Evolutionary conservation across 371 early-diverging fungal genomes (phyloP).

Genomic region (Globomyces sp.): DNA sequence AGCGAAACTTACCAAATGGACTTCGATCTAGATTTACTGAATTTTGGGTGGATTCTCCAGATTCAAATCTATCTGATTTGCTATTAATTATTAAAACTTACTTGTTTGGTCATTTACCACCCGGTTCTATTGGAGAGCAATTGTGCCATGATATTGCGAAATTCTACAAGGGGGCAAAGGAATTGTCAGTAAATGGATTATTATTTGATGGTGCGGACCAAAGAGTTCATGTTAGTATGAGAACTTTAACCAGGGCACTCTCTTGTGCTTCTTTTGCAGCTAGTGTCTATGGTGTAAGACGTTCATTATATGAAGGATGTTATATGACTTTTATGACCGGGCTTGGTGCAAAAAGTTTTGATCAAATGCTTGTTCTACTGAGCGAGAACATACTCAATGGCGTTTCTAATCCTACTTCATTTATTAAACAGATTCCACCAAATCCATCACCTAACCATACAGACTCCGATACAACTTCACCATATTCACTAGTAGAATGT

Average conservation of each 20-base stretch:
- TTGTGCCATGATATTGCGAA: conserved; percentile 74
- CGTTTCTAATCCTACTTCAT: conserved; percentile 52
- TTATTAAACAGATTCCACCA: conserved; percentile 25
- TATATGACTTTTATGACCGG: conserved; percentile 95
- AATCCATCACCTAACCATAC: background rate
- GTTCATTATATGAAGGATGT: conserved; percentile 90
- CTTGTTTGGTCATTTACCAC: conserved; percentile 50
- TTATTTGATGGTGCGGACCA: conserved; percentile 91
- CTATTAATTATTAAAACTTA: conserved; percentile 78
- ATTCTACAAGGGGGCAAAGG: conserved; percentile 82
- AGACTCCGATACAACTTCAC: conserved; percentile 7
- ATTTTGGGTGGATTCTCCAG: conserved; percentile 91
- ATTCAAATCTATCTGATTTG: conserved; percentile 77
- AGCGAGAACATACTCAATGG: conserved; percentile 62
- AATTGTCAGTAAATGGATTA: conserved; percentile 63
- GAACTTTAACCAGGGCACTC: conserved; percentile 91
- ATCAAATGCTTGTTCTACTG: conserved; percentile 59
- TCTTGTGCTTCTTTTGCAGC: conserved; percentile 76
- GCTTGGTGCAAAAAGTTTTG: conserved; percentile 72
- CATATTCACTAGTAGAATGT: conserved; percentile 75
- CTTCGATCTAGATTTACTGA: conserved; percentile 92
- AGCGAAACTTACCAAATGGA: conserved; percentile 92
- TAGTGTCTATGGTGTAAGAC: conserved; percentile 69
- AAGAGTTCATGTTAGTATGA: conserved; percentile 89
- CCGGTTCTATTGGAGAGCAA: conserved; percentile 57